These are phyloP conservation scores for Ustilago nuda DNA, from an alignment of 1,284 basidiomycete genomes.

Conservation along the genomic window DNA sequence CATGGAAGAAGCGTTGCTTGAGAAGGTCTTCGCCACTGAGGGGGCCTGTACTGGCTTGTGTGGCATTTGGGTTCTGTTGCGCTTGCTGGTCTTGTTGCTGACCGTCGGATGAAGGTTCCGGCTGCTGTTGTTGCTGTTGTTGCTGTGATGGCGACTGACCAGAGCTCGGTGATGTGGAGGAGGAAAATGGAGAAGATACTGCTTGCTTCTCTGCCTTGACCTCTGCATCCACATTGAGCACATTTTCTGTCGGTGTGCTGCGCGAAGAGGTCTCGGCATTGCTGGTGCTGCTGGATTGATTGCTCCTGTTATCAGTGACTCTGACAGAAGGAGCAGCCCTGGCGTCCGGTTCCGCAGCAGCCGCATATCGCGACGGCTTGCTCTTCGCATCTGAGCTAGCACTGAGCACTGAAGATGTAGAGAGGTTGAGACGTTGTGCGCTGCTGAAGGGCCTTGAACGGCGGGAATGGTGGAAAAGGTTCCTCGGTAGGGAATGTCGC, in stretches of 20 bases:
- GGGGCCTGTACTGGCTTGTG: conserved; percentile 12
- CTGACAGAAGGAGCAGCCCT: conserved; percentile 13
- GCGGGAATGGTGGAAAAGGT: conserved; percentile 34
- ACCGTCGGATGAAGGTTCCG: conserved; percentile 7
- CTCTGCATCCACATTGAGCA: conserved; percentile 20
- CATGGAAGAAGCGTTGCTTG: conserved; percentile 61
- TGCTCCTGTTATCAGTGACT: conserved; percentile 27
- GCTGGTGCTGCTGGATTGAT: background rate
- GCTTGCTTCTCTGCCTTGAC: conserved; percentile 1
- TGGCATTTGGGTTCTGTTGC: conserved; percentile 10
- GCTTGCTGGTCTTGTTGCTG: conserved; percentile 18
- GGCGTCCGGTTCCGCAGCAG: background rate
- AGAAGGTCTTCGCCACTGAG: conserved; percentile 53
- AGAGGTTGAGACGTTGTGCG: conserved; percentile 17
- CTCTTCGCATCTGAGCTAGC: conserved; percentile 11
- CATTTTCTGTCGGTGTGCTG: conserved; percentile 18
- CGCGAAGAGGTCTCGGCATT: conserved; percentile 13
- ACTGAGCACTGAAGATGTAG: conserved; percentile 12
- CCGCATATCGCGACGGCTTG: background rate
- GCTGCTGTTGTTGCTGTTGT: conserved; percentile 20
- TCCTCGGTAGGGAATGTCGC: conserved; percentile 29
- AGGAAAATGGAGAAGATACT: background rate
- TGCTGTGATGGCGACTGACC: conserved; percentile 9
- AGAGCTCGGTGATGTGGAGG: conserved; percentile 9
- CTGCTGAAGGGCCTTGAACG: conserved; percentile 15